phyloP scores from a whole-genome alignment of 257 asterid species.

The Scutellaria barbata region DNA sequence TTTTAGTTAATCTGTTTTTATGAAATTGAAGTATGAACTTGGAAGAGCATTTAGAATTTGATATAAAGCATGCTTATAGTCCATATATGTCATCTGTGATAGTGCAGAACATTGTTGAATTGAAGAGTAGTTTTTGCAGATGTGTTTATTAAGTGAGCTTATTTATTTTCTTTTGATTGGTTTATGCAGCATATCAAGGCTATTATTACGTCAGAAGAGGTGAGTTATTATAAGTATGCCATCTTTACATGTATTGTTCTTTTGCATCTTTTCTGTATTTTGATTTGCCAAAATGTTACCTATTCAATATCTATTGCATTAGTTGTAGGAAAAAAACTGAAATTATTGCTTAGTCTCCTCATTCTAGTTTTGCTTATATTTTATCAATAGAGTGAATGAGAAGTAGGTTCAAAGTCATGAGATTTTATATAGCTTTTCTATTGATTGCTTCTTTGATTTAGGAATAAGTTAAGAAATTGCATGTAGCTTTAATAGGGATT shows the following conservation, averaged over 20 bases:
- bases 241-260: neutral
- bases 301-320: neutral
- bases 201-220: slow-evolving; percentile 89
- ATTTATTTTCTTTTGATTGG: slow-evolving; percentile 29
- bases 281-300: neutral
- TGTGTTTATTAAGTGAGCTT: slow-evolving; percentile 5
- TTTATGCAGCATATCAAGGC: slow-evolving; percentile 93
- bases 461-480: neutral
- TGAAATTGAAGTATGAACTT: neutral
- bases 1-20: slow-evolving; percentile 8
- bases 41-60: neutral
- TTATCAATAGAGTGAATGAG: slow-evolving; percentile 11
- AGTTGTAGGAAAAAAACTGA: neutral
- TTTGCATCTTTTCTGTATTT: neutral
- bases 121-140: slow-evolving; percentile 4
- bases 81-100: slow-evolving; percentile 1
- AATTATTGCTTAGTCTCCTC: neutral
- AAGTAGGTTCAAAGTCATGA: neutral
- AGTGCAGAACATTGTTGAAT: slow-evolving; percentile 9
- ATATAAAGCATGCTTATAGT: neutral
- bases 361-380: neutral
- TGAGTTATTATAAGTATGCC: slow-evolving; percentile 33
- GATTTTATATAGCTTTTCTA: slow-evolving; percentile 1
- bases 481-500: neutral
- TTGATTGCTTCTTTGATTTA: slow-evolving; percentile 10